A percentile compares a stretch with the other conserved stretches of the same genome.
phyloP scores from a whole-genome alignment of 2,329 filamentous ascomycete genomes.

The Chaetomium sp. region DNA sequence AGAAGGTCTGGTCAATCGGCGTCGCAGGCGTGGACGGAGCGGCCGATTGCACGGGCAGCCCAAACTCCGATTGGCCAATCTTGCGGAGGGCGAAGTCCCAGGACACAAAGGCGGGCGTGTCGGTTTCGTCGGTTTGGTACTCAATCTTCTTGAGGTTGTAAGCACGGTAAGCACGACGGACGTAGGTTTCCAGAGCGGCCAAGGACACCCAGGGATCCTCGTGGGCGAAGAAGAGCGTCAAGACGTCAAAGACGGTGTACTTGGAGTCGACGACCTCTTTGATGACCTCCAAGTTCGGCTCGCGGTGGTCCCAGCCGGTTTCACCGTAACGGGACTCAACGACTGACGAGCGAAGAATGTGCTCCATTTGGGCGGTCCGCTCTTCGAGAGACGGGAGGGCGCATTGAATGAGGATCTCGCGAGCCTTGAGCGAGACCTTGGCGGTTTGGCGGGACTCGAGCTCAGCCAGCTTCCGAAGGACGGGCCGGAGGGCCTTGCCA shows the following conservation, averaged over 20 bases:
- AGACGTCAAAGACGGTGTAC: slow-evolving; percentile 96
- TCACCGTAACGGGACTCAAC: slow-evolving; percentile 97
- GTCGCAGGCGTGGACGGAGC: slow-evolving; percentile 84
- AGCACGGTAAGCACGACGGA: slow-evolving; percentile 93
- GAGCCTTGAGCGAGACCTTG: slow-evolving; percentile 95
- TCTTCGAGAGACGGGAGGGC: slow-evolving; percentile 95
- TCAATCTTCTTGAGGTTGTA: slow-evolving; percentile 88
- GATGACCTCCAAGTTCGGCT: slow-evolving; percentile 85
- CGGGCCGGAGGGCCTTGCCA: slow-evolving; percentile 80
- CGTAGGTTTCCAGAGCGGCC: slow-evolving; percentile 92
- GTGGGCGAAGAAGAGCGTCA: slow-evolving; percentile 93
- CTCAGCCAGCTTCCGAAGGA: slow-evolving; percentile 84
- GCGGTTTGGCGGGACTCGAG: slow-evolving; percentile 82
- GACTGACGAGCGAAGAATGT: slow-evolving; percentile 93
- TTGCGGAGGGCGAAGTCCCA: slow-evolving; percentile 98
- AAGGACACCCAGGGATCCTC: slow-evolving; percentile 92
- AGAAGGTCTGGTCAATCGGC: slow-evolving; percentile 67
- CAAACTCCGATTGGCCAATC: slow-evolving; percentile 88
- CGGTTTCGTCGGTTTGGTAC: slow-evolving; percentile 77
- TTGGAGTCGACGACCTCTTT: slow-evolving; percentile 99
- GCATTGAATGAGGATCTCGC: slow-evolving; percentile 96
- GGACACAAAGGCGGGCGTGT: slow-evolving; percentile 72
- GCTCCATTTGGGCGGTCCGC: slow-evolving; percentile 94
- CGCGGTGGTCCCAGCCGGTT: slow-evolving; percentile 93
- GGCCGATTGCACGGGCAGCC: slow-evolving; percentile 75